A percentile compares a stretch with the other conserved stretches of the same genome.
Evolutionary conservation across 2,329 filamentous ascomycete genomes (phyloP).

Genomic region (Fusarium secorum): DNA sequence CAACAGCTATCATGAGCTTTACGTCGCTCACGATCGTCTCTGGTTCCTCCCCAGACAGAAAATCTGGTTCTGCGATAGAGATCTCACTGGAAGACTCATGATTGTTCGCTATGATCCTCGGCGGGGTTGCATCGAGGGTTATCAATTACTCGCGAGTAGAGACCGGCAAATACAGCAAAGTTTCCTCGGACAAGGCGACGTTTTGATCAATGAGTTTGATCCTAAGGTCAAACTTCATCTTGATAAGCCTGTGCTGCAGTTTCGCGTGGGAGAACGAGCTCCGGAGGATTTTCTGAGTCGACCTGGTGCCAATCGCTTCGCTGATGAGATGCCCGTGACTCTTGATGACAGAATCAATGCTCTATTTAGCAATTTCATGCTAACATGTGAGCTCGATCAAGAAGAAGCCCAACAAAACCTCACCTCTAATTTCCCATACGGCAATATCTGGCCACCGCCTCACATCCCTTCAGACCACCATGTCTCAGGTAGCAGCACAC

Average conservation of each 20-base stretch:
- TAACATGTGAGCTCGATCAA: constrained; percentile 62
- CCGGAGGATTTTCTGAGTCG: constrained; percentile 14
- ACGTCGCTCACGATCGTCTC: constrained; percentile 75
- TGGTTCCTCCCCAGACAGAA: constrained; percentile 86
- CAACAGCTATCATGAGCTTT: constrained; percentile 74
- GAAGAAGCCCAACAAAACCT: constrained; percentile 46
- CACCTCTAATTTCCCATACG: constrained; percentile 52
- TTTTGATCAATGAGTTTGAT: constrained; percentile 76
- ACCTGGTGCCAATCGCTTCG: constrained; percentile 51
- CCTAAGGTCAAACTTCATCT: constrained; percentile 76
- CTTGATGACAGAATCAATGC: constrained; percentile 55
- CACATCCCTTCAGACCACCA: constrained; percentile 71
- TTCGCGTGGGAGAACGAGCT: constrained; percentile 47
- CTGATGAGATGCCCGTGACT: constrained; percentile 61
- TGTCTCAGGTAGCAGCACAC: constrained; percentile 47
- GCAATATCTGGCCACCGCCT: constrained; percentile 77
- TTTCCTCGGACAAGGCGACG: constrained; percentile 71
- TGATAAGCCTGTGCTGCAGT: constrained; percentile 73
- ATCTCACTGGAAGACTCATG: constrained; percentile 77
- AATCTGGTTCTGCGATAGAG: constrained; percentile 84
- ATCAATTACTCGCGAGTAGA: constrained; percentile 74
- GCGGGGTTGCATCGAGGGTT: constrained; percentile 80
- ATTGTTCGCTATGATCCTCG: constrained; percentile 78
- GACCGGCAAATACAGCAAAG: constrained; percentile 61
- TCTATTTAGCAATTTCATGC: constrained; percentile 72